Base-by-base conservation (phyloP, 371 early-diverging fungal species). In the Blastocladiella emersonii region DNA sequence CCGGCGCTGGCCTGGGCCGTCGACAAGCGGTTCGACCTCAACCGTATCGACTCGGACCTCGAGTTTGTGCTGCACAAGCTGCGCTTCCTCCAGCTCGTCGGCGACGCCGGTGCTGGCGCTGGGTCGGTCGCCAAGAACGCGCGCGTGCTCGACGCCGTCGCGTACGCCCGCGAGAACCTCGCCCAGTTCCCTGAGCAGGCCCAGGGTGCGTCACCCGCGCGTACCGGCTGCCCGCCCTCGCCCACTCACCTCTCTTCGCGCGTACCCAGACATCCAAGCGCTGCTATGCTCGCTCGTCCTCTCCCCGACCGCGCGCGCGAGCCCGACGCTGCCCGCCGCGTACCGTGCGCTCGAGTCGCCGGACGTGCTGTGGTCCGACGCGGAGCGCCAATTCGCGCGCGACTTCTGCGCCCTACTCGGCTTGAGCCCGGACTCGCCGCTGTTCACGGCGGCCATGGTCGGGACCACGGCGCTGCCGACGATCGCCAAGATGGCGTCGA, bases 381-480 rank as follows among this genome's bases (percentile, higher is more conserved):
- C 91, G 10, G 84, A 86, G 57, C 74, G 77, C 35, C 72, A 72
- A 65, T 93, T 95, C 61, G 87, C 88, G 34, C 76, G 86, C 21
- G 91, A 91, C 65, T 96, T 93, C 70, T 96, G 95, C 69, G 75
- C 83, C 13, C 72, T 90, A 36, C 76, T 88, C 23, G 88, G 90
- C 4, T 78, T 92, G 64, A 80, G 91, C 23, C 76, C 79, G 23
- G 87, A 81, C 51, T 82, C 86, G 65, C 98, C 89, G 41, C 83
- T 91, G 51, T 88, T 79, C 61, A 80, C 82, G 39, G 82, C 88
- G 83, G 82, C 90, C 7, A 82, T 78, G 23, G 91, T 93, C 1
- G 97, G 98, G 30, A 87, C 90, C 0, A 81, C 81, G 17, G 93
- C 97, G 2, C 76, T 95, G 61, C 96, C 98, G 1, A 82, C 84